Base-by-base conservation (phyloP, 1,284 basidiomycete species). In the Ceratobasidium theobromae region DNA sequence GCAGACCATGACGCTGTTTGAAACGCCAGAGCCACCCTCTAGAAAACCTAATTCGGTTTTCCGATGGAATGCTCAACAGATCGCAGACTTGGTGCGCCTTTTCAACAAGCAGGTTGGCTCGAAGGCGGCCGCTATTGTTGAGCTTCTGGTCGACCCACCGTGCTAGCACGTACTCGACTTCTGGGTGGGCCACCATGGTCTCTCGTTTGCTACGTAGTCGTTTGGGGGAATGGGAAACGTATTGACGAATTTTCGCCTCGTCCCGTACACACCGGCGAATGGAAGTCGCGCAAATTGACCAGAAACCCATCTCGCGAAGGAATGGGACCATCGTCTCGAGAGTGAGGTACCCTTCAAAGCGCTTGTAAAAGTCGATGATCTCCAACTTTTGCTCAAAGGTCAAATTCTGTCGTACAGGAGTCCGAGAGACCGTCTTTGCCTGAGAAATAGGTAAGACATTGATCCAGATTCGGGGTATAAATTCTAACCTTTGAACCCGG, bases 141-240 rank as follows among this genome's bases (percentile, higher is more conserved):
- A 76, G 74, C 33, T 74, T 75, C 51, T 75, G 72, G 53, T 69
- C 48, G 30, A 76, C 72, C 77, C 77, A 78, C 0, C 74, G 51
- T 9, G 73, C 62, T 49, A 78, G 67, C 72, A 77, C 76, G 62
- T 75, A 71, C 1, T 68, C 71, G 28, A 78, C 69, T 27, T 77
- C 71, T 6, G 76, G 76, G 53, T 75, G 73, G 57, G 75, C 70
- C 12, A 70, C 27, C 1, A 67, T 33, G 16, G 21, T 16, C 14
- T 46, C 45, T 9, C 45, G 54, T 33, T 53, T 64, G 28, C 40
- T 8, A 11, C 35, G 8, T 16, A 54, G 43, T 12, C 40, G 25
- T 3, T 40, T 48, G 2, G 30, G 27, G 14, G 55, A 16, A 4
- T 18, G 43, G 1, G 12, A 16, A 12, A 60, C 55, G 14, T 35